These are phyloP conservation scores for Xylaria sp. DNA, from an alignment of 2,329 filamentous ascomycete genomes.

Conservation along the genomic window DNA sequence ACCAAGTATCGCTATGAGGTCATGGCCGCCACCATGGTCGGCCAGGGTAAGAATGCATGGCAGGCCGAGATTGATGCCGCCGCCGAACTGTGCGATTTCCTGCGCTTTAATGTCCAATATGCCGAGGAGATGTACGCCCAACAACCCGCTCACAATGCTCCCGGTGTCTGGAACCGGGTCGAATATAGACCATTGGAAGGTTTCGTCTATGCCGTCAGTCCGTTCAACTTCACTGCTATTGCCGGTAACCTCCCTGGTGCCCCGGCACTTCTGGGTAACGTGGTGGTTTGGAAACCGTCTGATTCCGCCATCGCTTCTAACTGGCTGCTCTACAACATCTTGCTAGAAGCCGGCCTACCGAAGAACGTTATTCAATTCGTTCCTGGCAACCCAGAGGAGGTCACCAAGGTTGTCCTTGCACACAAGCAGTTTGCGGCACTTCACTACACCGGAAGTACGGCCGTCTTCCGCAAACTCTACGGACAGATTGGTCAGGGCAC, in stretches of 20 bases:
- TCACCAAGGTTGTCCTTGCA: conserved; percentile 80
- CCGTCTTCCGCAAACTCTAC: conserved; percentile 89
- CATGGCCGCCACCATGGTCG: conserved; percentile 95
- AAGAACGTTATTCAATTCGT: conserved; percentile 93
- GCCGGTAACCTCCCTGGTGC: conserved; percentile 86
- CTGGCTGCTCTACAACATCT: conserved; percentile 89
- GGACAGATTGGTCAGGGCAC: conserved; percentile 86
- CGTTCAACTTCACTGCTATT: conserved; percentile 98
- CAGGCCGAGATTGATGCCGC: conserved; percentile 98
- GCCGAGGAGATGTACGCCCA: conserved; percentile 90
- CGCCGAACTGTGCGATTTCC: conserved; percentile 90
- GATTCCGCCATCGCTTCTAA: conserved; percentile 89
- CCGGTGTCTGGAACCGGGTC: conserved; percentile 90
- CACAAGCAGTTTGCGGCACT: conserved; percentile 89
- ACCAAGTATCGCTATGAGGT: conserved; percentile 96
- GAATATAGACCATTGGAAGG: conserved; percentile 92
- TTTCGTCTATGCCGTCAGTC: conserved; percentile 93
- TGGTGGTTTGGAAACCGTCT: conserved; percentile 97
- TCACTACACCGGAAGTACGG: conserved; percentile 93
- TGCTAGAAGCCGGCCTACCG: conserved; percentile 90
- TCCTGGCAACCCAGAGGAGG: conserved; percentile 84
- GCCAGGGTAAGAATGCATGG: conserved; percentile 98
- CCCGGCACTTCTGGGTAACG: conserved; percentile 91
- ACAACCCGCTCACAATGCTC: conserved; percentile 85
- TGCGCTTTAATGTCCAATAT: conserved; percentile 94